Percentiles rank a stretch among this genome's conserved stretches.
Conservation (phyloP, 495 filamentous ascomycete genomes). For the Podospora pseudocomata region DNA sequence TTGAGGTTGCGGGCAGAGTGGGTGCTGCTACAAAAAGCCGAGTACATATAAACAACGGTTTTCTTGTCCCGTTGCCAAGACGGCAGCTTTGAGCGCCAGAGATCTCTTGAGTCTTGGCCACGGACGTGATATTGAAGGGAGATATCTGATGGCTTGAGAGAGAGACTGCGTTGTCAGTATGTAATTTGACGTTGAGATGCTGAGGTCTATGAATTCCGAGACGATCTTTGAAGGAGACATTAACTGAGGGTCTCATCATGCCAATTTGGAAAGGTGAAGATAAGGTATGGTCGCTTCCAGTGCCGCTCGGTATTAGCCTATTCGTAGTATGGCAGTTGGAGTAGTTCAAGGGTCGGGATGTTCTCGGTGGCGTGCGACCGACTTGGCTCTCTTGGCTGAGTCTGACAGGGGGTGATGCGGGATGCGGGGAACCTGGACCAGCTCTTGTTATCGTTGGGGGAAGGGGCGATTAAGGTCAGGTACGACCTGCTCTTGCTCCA, state of each 20-base stretch:
- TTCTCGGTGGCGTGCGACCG: conserved; percentile 3
- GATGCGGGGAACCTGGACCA: background rate
- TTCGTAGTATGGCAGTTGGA: conserved; percentile 10
- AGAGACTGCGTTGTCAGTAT: background rate
- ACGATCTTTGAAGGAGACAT: background rate
- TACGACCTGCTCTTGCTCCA: too few relatives aligned
- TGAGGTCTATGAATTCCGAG: too few relatives aligned
- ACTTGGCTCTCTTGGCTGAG: background rate
- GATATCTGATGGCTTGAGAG: background rate
- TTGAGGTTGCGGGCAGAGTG: background rate
- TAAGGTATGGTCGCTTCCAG: background rate
- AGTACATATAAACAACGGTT: conserved; percentile 10
- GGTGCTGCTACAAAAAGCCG: background rate
- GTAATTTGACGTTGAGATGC: background rate
- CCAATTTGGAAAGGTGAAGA: background rate
- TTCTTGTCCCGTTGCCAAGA: conserved; percentile 12
- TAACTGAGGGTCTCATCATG: background rate
- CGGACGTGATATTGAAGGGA: background rate
- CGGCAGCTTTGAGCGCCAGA: background rate
- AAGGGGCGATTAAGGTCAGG: background rate
- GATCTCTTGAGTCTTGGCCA: conserved; percentile 5
- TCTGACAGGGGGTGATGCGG: background rate
- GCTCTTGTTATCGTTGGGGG: background rate
- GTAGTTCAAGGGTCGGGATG: conserved; percentile 3
- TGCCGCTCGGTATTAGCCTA: conserved; percentile 12